Evolutionary conservation across 202 grass and related monocot species (phyloP).

Genomic region (Bolboschoenoplectus hybrid): DNA sequence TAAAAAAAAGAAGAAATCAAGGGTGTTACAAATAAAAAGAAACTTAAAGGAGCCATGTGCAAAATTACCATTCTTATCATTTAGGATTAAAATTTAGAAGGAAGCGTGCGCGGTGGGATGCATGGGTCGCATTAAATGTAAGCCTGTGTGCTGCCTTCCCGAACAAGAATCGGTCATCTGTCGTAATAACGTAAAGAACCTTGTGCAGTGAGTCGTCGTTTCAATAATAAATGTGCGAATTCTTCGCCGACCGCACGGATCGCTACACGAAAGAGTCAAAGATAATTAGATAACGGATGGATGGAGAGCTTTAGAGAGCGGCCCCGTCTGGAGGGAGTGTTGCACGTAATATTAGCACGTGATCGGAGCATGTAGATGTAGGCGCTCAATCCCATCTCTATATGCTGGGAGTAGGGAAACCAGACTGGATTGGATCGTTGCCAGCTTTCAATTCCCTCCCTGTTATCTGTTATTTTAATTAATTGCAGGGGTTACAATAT

Average conservation of each 20-base stretch:
- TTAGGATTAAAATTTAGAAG: conserved; percentile 23
- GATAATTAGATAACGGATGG: background rate
- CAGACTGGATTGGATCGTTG: background rate
- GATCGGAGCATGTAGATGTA: background rate
- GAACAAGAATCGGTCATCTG: background rate
- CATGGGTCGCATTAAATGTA: background rate
- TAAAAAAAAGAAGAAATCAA: background rate
- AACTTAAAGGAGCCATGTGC: background rate
- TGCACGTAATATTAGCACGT: conserved; percentile 20
- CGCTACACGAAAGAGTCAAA: background rate
- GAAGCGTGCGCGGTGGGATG: conserved; percentile 25
- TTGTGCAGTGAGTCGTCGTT: background rate
- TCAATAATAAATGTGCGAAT: background rate
- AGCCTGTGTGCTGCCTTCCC: background rate
- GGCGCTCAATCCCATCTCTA: background rate
- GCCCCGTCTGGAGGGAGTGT: background rate
- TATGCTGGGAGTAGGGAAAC: conserved; percentile 26
- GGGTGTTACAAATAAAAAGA: background rate
- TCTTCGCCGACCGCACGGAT: background rate
- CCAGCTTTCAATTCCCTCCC: background rate
- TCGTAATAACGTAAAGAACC: background rate
- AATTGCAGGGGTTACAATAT: background rate
- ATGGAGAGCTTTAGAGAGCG: background rate
- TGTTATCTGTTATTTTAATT: background rate
- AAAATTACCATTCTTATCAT: background rate